Conservation (phyloP, 2,329 filamentous ascomycete species). For the Neopestalotiopsis rosae region DNA sequence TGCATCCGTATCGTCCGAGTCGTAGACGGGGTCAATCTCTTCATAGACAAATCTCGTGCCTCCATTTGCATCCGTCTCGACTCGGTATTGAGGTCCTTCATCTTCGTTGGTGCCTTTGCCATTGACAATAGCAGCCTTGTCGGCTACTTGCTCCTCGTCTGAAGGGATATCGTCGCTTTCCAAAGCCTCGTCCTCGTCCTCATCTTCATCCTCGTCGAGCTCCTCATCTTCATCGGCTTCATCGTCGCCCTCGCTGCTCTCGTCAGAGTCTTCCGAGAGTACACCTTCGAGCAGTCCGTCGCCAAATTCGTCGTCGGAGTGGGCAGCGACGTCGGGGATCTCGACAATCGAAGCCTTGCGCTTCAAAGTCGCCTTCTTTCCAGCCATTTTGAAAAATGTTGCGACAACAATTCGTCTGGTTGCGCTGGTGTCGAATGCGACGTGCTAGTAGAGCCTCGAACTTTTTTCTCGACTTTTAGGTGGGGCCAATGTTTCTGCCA, state of each 20-base stretch:
- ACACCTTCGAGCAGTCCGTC: slow-evolving; percentile 61
- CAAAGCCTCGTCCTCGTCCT: slow-evolving; percentile 41
- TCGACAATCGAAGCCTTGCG: slow-evolving; percentile 67
- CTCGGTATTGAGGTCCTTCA: slow-evolving; percentile 53
- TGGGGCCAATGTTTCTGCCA: slow-evolving; percentile 16
- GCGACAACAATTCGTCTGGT: slow-evolving; percentile 14
- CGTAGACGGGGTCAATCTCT: slow-evolving; percentile 93
- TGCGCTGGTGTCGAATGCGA: not conserved
- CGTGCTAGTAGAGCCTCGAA: not conserved
- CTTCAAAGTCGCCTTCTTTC: slow-evolving; percentile 58
- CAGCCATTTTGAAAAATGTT: slow-evolving; percentile 40
- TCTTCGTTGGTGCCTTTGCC: slow-evolving; percentile 43
- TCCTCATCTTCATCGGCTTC: slow-evolving; percentile 27
- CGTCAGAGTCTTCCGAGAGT: slow-evolving; percentile 62
- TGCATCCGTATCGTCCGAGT: slow-evolving; percentile 91
- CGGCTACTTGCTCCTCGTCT: slow-evolving; percentile 43
- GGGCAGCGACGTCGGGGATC: slow-evolving; percentile 50
- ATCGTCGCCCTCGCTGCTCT: slow-evolving; percentile 58
- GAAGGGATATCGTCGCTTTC: slow-evolving; percentile 57
- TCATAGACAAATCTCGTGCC: slow-evolving; percentile 89
- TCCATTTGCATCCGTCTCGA: slow-evolving; percentile 85
- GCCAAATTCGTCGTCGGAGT: slow-evolving; percentile 66
- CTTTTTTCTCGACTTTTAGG: slow-evolving; percentile 12
- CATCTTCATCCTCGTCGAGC: slow-evolving; percentile 43
- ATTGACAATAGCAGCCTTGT: slow-evolving; percentile 26